Conservation (phyloP, 768 basidiomycete genomes). For the Nidularia pulvinata region DNA sequence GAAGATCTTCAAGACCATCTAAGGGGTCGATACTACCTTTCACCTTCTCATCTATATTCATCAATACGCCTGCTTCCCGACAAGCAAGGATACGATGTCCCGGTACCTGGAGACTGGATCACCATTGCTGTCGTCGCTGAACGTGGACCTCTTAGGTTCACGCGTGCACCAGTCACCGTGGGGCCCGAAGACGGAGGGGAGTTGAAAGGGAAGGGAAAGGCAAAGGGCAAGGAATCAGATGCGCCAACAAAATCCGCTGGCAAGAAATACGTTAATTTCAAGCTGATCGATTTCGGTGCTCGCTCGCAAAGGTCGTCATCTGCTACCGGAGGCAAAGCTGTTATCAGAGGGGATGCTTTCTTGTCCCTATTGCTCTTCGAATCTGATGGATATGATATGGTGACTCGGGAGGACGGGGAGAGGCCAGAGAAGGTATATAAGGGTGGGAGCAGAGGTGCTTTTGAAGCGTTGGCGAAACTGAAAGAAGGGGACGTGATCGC, state of each 20-base stretch:
- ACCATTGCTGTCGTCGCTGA: constrained; percentile 97
- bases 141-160: constrained; percentile 77
- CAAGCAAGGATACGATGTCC: constrained; percentile 88
- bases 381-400: constrained; percentile 66
- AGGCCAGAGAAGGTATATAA: constrained; percentile 66
- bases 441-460: constrained; percentile 93
- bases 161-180: constrained; percentile 60
- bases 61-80: constrained; percentile 74
- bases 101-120: constrained; percentile 92
- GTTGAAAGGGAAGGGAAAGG: constrained; percentile 32
- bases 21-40: constrained; percentile 81
- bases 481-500: constrained; percentile 91
- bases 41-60: constrained; percentile 90
- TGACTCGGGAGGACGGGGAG: constrained; percentile 49
- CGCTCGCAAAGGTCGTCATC: constrained; percentile 45
- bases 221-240: constrained; percentile 30
- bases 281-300: constrained; percentile 80
- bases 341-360: constrained; percentile 80
- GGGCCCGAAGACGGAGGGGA: constrained; percentile 38
- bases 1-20: constrained; percentile 82
- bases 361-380: constrained; percentile 89
- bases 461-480: constrained; percentile 83
- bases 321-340: constrained; percentile 51
- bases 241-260: constrained; percentile 43
- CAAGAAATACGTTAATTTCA: constrained; percentile 86